A percentile compares a stretch with the other conserved stretches of the same genome.
phyloP scores from a whole-genome alignment of 768 basidiomycete species.

The Termitomyces sp. region DNA sequence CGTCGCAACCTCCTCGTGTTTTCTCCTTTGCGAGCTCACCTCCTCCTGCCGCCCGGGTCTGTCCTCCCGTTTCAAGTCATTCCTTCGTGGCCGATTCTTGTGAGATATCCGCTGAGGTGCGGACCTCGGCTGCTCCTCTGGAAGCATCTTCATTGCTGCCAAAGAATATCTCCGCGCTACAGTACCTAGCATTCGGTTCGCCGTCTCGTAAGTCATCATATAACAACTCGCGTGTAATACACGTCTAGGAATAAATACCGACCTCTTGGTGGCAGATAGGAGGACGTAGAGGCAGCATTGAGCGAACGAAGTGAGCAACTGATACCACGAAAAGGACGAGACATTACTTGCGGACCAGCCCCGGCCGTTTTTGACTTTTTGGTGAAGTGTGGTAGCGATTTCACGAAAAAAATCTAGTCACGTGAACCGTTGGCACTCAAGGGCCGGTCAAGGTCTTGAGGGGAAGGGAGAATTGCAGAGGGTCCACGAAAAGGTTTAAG shows the following conservation, averaged over 20 bases:
- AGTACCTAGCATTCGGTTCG: constrained; percentile 5
- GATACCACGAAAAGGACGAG: constrained; percentile 22
- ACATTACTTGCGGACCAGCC: constrained; percentile 16
- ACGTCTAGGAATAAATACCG: not conserved
- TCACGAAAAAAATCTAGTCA: constrained; percentile 1
- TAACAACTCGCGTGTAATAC: constrained; percentile 9
- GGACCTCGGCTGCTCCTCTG: constrained; percentile 10
- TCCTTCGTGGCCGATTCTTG: not conserved
- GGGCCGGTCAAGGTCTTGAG: not conserved
- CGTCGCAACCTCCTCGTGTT: not conserved
- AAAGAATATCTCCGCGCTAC: constrained; percentile 21
- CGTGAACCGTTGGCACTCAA: not conserved
- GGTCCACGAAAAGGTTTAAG: too few species aligned
- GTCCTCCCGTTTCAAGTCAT: not conserved
- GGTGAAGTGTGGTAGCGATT: not conserved
- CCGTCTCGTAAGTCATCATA: not conserved
- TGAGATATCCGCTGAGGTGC: constrained; percentile 11
- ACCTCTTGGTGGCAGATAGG: constrained; percentile 13
- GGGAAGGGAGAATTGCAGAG: too few species aligned
- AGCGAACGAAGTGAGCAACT: constrained; percentile 18
- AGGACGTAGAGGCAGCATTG: constrained; percentile 6
- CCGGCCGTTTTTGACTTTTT: constrained; percentile 7
- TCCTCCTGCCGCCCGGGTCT: not conserved
- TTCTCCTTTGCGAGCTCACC: not conserved
- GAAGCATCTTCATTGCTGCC: constrained; percentile 20